phyloP scores from a whole-genome alignment of 768 basidiomycete genomes.

The Tephrocybe rancida region DNA sequence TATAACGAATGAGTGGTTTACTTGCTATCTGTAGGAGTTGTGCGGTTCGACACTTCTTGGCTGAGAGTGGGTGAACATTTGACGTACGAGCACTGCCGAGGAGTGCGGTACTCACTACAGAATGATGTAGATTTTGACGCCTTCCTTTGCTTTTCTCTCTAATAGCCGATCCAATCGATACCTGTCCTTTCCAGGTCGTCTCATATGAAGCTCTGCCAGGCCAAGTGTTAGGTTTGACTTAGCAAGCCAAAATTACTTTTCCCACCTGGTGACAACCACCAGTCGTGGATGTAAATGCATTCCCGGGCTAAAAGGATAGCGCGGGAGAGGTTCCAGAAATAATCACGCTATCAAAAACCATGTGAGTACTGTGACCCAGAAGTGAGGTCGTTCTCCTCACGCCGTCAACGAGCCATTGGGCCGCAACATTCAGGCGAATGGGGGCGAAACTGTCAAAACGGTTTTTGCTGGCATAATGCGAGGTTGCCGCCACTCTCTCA shows the following conservation, averaged over 20 bases:
- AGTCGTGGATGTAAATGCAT: slow-evolving; percentile 93
- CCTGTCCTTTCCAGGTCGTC: slow-evolving; percentile 80
- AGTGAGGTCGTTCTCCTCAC: slow-evolving; percentile 44
- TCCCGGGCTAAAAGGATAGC: slow-evolving; percentile 90
- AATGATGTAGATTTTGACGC: slow-evolving; percentile 95
- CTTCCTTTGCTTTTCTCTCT: slow-evolving; percentile 90
- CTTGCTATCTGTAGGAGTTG: slow-evolving; percentile 95
- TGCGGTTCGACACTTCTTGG: slow-evolving; percentile 93
- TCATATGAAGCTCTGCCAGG: slow-evolving; percentile 73
- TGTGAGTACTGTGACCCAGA: neutral
- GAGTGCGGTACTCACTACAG: slow-evolving; percentile 66
- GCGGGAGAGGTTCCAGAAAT: slow-evolving; percentile 95
- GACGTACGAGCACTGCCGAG: slow-evolving; percentile 2
- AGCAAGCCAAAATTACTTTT: neutral
- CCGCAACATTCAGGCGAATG: slow-evolving; percentile 88
- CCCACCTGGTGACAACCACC: slow-evolving; percentile 93
- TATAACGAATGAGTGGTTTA: slow-evolving; percentile 35
- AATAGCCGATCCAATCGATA: slow-evolving; percentile 88
- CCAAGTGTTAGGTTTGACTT: neutral
- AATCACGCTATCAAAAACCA: slow-evolving; percentile 76
- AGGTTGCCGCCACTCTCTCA: slow-evolving; percentile 74
- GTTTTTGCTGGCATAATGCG: slow-evolving; percentile 79
- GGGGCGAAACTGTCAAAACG: slow-evolving; percentile 96
- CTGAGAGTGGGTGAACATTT: slow-evolving; percentile 38
- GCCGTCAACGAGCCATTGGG: slow-evolving; percentile 98